Percentiles rank a stretch among this genome's conserved stretches.
Evolutionary conservation across 345 rosid genomes (phyloP).

Genomic region (Syzygium aqueum): DNA sequence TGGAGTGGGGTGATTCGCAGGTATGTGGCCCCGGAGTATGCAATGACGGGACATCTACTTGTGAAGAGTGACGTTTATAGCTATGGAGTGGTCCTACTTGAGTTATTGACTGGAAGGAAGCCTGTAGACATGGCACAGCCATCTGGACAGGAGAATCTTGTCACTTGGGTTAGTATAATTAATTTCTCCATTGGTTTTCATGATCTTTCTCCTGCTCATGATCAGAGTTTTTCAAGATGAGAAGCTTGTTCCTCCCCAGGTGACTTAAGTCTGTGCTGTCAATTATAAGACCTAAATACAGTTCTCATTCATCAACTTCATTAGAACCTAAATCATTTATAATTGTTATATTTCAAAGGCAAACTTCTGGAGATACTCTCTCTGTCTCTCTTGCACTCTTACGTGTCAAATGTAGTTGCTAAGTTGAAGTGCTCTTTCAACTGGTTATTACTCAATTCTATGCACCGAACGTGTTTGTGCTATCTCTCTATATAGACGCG

Average conservation of each 20-base stretch:
- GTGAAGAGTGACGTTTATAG: slow-evolving; percentile 99
- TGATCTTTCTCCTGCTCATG: background rate
- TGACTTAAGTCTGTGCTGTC: background rate
- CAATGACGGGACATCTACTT: slow-evolving; percentile 97
- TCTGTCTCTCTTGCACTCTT: background rate
- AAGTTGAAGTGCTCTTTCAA: background rate
- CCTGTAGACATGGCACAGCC: slow-evolving; percentile 99
- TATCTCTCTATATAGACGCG: background rate
- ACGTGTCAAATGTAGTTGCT: background rate
- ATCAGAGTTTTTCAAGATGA: background rate
- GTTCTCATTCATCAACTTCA: background rate
- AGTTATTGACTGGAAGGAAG: slow-evolving; percentile 85
- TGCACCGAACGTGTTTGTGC: background rate
- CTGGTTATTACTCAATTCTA: background rate
- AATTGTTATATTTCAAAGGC: background rate
- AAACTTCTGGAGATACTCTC: background rate
- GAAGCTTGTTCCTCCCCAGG: background rate
- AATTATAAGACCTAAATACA: background rate
- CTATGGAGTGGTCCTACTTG: slow-evolving; percentile 95
- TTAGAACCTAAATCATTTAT: background rate
- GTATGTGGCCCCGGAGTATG: slow-evolving; percentile 99
- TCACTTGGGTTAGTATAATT: slow-evolving; percentile 74
- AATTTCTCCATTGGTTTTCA: background rate
- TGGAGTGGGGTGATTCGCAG: slow-evolving; percentile 19
- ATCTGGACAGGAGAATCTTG: slow-evolving; percentile 96